A percentile compares a stretch with the other conserved stretches of the same genome.
phyloP scores from a whole-genome alignment of 2,329 filamentous ascomycete genomes.

The Claviceps arundinis region DNA sequence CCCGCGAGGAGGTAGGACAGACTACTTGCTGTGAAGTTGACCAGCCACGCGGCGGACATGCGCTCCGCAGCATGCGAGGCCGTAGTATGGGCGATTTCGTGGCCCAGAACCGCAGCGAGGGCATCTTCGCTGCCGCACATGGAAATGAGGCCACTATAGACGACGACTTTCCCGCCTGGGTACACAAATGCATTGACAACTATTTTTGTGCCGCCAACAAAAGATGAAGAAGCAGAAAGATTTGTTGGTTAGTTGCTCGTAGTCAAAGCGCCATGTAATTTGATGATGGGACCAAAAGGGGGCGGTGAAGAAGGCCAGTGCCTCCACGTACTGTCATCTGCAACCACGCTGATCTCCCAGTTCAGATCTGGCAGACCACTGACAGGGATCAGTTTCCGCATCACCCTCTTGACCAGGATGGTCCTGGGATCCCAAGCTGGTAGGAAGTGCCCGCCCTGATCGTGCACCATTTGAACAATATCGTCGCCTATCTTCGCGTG shows the following conservation, averaged over 20 bases:
- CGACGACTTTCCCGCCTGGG: slow-evolving; percentile 68
- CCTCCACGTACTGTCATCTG: slow-evolving; percentile 36
- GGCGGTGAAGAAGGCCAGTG: too few relatives aligned
- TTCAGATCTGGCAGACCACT: slow-evolving; percentile 43
- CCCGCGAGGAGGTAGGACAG: slow-evolving; percentile 33
- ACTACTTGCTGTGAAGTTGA: slow-evolving; percentile 36
- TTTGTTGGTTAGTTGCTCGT: too few relatives aligned
- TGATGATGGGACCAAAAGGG: too few relatives aligned
- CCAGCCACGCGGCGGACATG: slow-evolving; percentile 38
- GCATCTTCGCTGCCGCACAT: slow-evolving; percentile 54
- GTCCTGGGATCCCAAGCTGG: slow-evolving; percentile 44
- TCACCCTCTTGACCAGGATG: slow-evolving; percentile 46
- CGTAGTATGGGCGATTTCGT: slow-evolving; percentile 68
- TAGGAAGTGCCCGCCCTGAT: slow-evolving; percentile 41
- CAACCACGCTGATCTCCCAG: slow-evolving; percentile 66
- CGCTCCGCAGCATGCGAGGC: slow-evolving; percentile 56
- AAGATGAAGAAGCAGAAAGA: neutral
- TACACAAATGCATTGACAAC: slow-evolving; percentile 62
- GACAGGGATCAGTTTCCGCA: slow-evolving; percentile 53
- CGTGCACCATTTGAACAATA: slow-evolving; percentile 40
- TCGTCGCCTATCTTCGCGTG: slow-evolving; percentile 14
- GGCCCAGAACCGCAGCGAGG: slow-evolving; percentile 61
- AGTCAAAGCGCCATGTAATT: too few relatives aligned
- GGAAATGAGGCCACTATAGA: slow-evolving; percentile 60
- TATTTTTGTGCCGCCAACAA: slow-evolving; percentile 23